Conservation (phyloP, 208 protist species). For the Crithidia mellificae region DNA sequence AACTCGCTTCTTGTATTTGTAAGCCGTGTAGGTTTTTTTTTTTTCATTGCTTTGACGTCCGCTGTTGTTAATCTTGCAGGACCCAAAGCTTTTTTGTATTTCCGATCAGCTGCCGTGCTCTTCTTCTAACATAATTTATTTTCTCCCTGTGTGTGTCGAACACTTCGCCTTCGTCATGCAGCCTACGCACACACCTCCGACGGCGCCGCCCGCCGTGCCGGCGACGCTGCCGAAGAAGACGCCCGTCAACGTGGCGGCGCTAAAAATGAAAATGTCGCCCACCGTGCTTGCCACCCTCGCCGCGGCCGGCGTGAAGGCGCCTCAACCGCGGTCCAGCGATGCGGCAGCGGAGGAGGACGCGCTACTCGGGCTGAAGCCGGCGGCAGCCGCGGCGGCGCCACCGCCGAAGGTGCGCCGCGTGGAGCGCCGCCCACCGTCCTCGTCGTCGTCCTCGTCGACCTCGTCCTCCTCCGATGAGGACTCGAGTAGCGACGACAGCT, state of each 20-base stretch:
- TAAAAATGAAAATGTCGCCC: constrained; percentile 36
- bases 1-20: too few species aligned
- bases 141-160: too few species aligned
- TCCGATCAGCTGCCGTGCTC: too few species aligned
- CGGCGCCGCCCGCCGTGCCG: constrained; percentile 36
- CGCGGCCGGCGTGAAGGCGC: constrained; percentile 22
- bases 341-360: constrained; percentile 39
- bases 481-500: constrained; percentile 23
- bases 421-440: constrained; percentile 18
- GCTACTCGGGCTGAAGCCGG: constrained; percentile 34
- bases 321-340: constrained; percentile 22
- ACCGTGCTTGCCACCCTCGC: constrained; percentile 27
- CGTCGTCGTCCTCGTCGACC: constrained; percentile 37
- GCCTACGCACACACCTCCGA: constrained; percentile 19
- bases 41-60: too few species aligned
- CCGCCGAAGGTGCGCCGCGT: constrained; percentile 28
- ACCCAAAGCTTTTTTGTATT: too few species aligned
- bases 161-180: too few species aligned
- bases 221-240: constrained; percentile 70
- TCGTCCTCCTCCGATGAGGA: constrained; percentile 27
- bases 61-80: too few species aligned
- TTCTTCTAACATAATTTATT: neutral
- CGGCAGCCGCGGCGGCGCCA: constrained; percentile 19
- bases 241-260: constrained; percentile 52
- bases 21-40: too few species aligned